Conservation (phyloP, 805 yeast species). For the Zygosaccharomyces siamensis region DNA sequence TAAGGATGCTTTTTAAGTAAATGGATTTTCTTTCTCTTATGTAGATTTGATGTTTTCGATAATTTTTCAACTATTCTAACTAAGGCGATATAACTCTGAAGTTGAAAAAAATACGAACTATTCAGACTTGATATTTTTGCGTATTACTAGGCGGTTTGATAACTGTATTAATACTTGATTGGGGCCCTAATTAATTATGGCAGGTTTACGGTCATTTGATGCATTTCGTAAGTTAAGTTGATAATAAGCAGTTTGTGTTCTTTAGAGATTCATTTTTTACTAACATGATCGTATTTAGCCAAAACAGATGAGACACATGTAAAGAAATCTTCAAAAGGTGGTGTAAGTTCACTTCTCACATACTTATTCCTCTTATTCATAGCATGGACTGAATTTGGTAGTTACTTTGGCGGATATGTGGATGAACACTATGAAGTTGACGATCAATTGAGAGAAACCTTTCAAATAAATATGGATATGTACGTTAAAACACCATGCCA, state of each 20-base stretch:
- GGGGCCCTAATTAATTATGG: conserved; percentile 18
- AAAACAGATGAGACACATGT: conserved; percentile 66
- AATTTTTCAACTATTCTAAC: background rate
- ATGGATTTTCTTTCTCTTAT: background rate
- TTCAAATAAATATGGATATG: conserved; percentile 73
- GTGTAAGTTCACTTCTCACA: conserved; percentile 62
- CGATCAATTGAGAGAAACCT: conserved; percentile 47
- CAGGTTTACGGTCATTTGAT: conserved; percentile 52
- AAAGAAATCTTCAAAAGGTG: conserved; percentile 73
- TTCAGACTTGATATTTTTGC: background rate
- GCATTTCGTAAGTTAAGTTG: conserved; percentile 54
- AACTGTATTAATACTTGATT: background rate
- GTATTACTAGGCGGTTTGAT: background rate
- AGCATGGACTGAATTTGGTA: conserved; percentile 81
- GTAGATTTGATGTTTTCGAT: background rate
- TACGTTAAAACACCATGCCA: conserved; percentile 82
- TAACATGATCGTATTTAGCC: conserved; percentile 36
- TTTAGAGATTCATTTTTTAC: background rate
- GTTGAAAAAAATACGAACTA: background rate
- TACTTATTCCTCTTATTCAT: conserved; percentile 59
- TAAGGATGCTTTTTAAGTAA: conserved; percentile 1
- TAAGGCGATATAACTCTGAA: background rate
- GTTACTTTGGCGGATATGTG: conserved; percentile 73
- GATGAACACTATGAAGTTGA: conserved; percentile 79
- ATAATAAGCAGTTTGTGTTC: background rate